A percentile compares a stretch with the other conserved stretches of the same genome.
Conservation (phyloP, 345 rosid species). For the Kandelia obovata region DNA sequence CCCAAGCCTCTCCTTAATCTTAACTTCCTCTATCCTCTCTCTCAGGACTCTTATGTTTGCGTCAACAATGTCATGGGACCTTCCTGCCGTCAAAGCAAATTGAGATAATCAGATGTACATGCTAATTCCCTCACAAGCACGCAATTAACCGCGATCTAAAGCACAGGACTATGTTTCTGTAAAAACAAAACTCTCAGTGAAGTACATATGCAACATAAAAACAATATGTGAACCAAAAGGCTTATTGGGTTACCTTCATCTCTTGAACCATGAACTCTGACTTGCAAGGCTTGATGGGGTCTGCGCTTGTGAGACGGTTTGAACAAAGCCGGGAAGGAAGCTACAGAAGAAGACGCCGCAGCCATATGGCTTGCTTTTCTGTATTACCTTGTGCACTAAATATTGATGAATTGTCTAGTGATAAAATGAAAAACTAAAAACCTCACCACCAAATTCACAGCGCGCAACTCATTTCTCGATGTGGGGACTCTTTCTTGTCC, state of each 20-base stretch:
- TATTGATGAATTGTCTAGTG: too few relatives aligned
- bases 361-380: neutral
- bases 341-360: constrained; percentile 8
- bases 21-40: constrained; percentile 42
- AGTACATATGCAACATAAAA: neutral
- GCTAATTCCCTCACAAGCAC: too few relatives aligned
- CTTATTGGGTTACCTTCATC: constrained; percentile 33
- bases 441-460: too few relatives aligned
- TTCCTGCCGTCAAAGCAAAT: constrained; percentile 22
- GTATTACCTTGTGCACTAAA: too few relatives aligned
- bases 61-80: constrained; percentile 31
- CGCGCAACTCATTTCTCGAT: too few relatives aligned
- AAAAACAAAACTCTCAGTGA: neutral
- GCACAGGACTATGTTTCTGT: too few relatives aligned
- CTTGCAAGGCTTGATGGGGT: constrained; percentile 7
- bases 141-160: too few relatives aligned
- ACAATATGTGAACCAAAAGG: too few relatives aligned
- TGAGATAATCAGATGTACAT: neutral
- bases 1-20: constrained; percentile 49
- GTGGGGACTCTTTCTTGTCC: too few relatives aligned
- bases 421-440: too few relatives aligned
- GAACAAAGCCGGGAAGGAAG: neutral
- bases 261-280: constrained; percentile 28
- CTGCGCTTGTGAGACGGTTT: constrained; percentile 13
- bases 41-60: constrained; percentile 42